Percentiles rank a stretch among this genome's conserved stretches.
Evolutionary conservation across 2,329 filamentous ascomycete species (phyloP).

Genomic region (Diaporthe sp.): DNA sequence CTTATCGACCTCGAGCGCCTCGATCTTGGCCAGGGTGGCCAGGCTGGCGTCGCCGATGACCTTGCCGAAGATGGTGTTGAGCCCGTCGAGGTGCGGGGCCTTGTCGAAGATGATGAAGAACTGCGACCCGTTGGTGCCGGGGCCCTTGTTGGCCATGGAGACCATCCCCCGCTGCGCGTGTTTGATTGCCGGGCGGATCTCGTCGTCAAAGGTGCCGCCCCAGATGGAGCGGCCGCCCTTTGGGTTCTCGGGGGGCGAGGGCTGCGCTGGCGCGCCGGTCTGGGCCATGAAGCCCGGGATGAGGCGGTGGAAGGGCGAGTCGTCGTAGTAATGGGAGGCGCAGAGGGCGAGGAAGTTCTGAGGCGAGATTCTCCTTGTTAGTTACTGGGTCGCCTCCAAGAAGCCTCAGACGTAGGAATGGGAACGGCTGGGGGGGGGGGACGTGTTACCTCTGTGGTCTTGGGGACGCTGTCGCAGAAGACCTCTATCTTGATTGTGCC

Average conservation of each 20-base stretch:
- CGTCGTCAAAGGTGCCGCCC: conserved; percentile 80
- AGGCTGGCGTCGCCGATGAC: conserved; percentile 73
- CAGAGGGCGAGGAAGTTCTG: conserved; percentile 91
- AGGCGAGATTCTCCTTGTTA: neutral
- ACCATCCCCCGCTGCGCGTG: conserved; percentile 77
- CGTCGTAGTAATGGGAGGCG: conserved; percentile 81
- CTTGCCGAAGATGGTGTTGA: conserved; percentile 87
- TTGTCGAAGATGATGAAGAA: conserved; percentile 85
- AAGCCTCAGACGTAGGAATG: neutral
- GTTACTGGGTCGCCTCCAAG: neutral
- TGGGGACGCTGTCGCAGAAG: conserved; percentile 94
- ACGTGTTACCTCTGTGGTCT: conserved; percentile 80
- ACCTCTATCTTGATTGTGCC: conserved; percentile 96
- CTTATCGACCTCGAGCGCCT: conserved; percentile 78
- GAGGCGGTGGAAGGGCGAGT: conserved; percentile 81
- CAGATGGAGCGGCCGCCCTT: conserved; percentile 81
- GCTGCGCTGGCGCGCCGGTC: conserved; percentile 72
- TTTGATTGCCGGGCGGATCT: conserved; percentile 77
- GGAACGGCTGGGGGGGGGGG: neutral
- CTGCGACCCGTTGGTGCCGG: conserved; percentile 79
- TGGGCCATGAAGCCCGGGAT: conserved; percentile 87
- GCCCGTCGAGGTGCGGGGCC: conserved; percentile 82
- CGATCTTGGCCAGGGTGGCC: conserved; percentile 76
- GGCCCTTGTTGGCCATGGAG: conserved; percentile 83
- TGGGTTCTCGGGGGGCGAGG: conserved; percentile 64